A percentile compares a stretch with the other conserved stretches of the same genome.
phyloP scores from a whole-genome alignment of 2,329 filamentous ascomycete species.

The Paecilomyces variotii region DNA sequence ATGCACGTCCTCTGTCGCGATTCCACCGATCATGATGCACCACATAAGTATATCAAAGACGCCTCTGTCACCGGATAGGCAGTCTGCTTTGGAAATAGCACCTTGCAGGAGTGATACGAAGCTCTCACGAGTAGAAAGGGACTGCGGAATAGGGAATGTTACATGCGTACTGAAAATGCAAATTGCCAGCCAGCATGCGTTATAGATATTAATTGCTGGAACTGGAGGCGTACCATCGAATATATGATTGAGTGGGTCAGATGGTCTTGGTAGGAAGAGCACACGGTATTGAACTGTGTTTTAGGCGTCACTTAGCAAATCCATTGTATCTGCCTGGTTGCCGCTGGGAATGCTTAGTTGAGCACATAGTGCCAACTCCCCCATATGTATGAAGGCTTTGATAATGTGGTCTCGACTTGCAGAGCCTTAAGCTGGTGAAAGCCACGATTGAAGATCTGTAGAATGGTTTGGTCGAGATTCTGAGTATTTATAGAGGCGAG shows the following conservation, averaged over 20 bases:
- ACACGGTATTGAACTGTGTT: slow-evolving; percentile 7
- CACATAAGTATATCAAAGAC: slow-evolving; percentile 5
- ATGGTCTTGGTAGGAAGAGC: slow-evolving; percentile 2
- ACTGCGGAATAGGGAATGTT: slow-evolving; percentile 5
- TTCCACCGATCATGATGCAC: slow-evolving; percentile 6
- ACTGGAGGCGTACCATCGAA: neutral
- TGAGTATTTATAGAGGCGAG: slow-evolving; percentile 4
- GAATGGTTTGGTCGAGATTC: neutral
- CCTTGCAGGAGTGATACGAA: slow-evolving; percentile 1
- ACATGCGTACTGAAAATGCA: slow-evolving; percentile 6
- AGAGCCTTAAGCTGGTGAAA: slow-evolving; percentile 3
- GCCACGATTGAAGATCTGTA: slow-evolving; percentile 1
- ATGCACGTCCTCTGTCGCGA: slow-evolving; percentile 6
- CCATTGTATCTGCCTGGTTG: neutral
- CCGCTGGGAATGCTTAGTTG: neutral
- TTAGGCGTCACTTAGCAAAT: slow-evolving; percentile 4
- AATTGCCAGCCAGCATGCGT: slow-evolving; percentile 5
- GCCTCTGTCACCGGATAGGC: neutral
- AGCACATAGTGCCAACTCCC: slow-evolving; percentile 4
- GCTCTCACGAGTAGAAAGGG: slow-evolving; percentile 2
- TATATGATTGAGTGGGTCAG: slow-evolving; percentile 1
- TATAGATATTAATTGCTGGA: slow-evolving; percentile 2
- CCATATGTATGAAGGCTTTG: slow-evolving; percentile 3
- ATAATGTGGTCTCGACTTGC: slow-evolving; percentile 2
- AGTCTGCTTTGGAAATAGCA: neutral